Evolutionary conservation across 31 red algal genomes (phyloP).

Genomic region (Odonthalia washingtoniensis): DNA sequence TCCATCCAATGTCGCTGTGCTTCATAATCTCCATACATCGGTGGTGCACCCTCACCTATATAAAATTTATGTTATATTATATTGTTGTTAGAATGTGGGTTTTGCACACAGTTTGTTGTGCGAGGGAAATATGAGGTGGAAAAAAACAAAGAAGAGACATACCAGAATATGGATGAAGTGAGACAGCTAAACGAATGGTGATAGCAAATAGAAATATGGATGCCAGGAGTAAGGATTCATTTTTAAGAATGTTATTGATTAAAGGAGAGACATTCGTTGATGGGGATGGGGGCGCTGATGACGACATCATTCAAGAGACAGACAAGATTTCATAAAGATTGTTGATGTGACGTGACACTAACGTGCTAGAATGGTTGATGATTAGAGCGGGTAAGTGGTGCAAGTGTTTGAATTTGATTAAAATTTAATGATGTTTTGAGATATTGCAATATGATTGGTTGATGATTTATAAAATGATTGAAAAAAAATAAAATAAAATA

Average conservation of each 20-base stretch:
- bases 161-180: slow-evolving; percentile 68
- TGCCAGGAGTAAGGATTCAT: neutral
- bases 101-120: neutral
- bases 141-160: neutral
- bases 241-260: neutral
- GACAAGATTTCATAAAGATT: too few relatives aligned
- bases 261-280: neutral
- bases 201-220: slow-evolving; percentile 41
- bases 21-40: slow-evolving; percentile 95
- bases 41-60: slow-evolving; percentile 75
- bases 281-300: too few relatives aligned
- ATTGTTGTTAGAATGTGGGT: neutral
- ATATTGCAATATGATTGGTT: too few relatives aligned
- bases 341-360: too few relatives aligned
- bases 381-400: too few relatives aligned
- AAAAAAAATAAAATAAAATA: too few relatives aligned
- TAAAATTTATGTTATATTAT: neutral
- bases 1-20: slow-evolving; percentile 99
- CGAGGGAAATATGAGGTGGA: neutral
- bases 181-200: slow-evolving; percentile 48
- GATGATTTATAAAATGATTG: too few relatives aligned
- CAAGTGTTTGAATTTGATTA: too few relatives aligned
- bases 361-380: too few relatives aligned
- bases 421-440: too few relatives aligned
- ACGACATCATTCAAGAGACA: too few relatives aligned